Evolutionary conservation across 306 rosid species (phyloP).

Genomic region (Lathyrus tuberosus): DNA sequence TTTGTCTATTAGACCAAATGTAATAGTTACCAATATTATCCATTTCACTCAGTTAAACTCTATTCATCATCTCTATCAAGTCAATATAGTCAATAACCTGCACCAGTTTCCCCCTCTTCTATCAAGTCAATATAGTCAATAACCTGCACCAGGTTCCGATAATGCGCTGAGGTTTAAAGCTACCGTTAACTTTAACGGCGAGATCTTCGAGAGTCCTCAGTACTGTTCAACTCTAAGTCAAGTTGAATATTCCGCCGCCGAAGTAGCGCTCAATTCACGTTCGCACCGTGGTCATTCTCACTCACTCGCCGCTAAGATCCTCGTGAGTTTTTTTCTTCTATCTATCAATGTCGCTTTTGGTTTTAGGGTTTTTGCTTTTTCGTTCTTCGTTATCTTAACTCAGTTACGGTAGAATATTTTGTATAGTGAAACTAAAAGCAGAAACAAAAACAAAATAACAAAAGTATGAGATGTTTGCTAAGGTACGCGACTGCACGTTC

Average conservation of each 20-base stretch:
- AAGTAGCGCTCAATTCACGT: conserved; percentile 76
- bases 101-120: too few species aligned
- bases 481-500: conserved; percentile 39
- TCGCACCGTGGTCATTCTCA: conserved; percentile 78
- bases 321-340: conserved; percentile 52
- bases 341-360: conserved; percentile 32
- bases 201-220: conserved; percentile 80
- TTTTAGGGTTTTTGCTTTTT: conserved; percentile 29
- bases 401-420: not conserved
- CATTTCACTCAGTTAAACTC: too few species aligned
- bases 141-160: conserved; percentile 95
- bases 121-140: too few species aligned
- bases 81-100: too few species aligned
- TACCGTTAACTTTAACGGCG: conserved; percentile 85
- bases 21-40: too few species aligned
- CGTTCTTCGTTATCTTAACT: not conserved
- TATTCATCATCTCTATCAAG: too few species aligned
- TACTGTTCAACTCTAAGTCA: conserved; percentile 83
- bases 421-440: not conserved
- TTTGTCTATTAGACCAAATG: too few species aligned
- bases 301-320: conserved; percentile 84
- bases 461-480: conserved; percentile 30
- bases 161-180: conserved; percentile 95
- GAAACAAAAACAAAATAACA: not conserved
- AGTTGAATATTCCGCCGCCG: conserved; percentile 90